Evolutionary conservation across 441 rosid genomes (phyloP).

Genomic region (Metrosideros polymorpha): DNA sequence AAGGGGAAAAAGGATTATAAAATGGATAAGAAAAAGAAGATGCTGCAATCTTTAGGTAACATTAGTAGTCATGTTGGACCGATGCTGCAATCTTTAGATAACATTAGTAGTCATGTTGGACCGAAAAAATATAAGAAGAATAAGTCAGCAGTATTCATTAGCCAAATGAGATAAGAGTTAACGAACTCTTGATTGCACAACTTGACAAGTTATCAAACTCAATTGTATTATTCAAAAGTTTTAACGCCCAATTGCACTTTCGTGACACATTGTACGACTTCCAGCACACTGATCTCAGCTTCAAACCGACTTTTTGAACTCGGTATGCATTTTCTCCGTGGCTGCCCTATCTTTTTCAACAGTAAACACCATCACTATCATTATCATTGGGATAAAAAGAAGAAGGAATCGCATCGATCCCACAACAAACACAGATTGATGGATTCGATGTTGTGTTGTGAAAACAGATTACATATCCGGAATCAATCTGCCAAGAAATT

Average conservation of each 20-base stretch:
- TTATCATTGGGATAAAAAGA: not conserved
- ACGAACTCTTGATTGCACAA: not conserved
- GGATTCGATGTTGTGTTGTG: not conserved
- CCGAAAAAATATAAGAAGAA: not conserved
- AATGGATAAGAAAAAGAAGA: not conserved
- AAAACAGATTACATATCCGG: not conserved
- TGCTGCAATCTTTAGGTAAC: too few relatives aligned
- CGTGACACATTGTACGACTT: not conserved
- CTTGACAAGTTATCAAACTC: not conserved
- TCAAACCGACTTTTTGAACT: not conserved
- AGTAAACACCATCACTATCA: not conserved
- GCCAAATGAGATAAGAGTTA: not conserved
- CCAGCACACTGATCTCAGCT: not conserved
- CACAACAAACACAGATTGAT: not conserved
- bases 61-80: too few relatives aligned
- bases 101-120: fast-evolving
- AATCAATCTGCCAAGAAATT: not conserved
- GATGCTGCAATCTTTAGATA: too few relatives aligned
- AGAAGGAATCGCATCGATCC: not conserved
- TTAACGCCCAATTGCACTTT: fast-evolving
- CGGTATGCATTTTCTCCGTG: not conserved
- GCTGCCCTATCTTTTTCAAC: not conserved
- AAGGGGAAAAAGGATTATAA: not conserved
- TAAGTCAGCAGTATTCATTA: not conserved
- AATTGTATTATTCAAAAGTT: not conserved